Conservation (phyloP, 148 eudicot genomes). For the Suaeda aralocaspica region DNA sequence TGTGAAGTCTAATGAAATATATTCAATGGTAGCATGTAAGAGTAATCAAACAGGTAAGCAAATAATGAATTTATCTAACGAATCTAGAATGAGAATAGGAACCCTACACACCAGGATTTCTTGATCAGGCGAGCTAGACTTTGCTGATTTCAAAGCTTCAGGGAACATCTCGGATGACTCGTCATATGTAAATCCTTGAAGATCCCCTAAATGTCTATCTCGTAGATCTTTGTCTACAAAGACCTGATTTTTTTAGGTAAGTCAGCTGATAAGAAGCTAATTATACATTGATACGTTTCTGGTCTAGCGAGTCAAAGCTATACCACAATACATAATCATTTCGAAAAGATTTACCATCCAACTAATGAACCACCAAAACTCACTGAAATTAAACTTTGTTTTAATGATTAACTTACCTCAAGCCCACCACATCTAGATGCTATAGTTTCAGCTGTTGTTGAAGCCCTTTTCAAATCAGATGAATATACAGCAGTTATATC, state of each 20-base stretch:
- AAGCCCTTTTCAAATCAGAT: slow-evolving; percentile 82
- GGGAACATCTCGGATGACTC: slow-evolving; percentile 45
- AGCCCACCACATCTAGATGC: slow-evolving; percentile 58
- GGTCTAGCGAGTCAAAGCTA: not conserved
- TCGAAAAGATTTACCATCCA: no score
- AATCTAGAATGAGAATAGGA: no score
- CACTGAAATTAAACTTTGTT: no score
- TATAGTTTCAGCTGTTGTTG: slow-evolving; percentile 66
- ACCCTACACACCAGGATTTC: slow-evolving; percentile 71
- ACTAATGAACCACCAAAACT: no score
- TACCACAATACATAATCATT: not conserved
- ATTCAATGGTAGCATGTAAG: not conserved
- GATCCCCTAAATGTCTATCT: slow-evolving; percentile 82
- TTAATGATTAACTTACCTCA: no score
- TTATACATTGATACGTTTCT: not conserved
- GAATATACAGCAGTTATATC: slow-evolving; percentile 64
- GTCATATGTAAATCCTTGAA: slow-evolving; percentile 52
- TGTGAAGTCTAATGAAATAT: no score
- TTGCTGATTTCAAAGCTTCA: slow-evolving; percentile 52
- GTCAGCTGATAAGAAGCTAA: not conserved
- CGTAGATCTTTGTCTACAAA: slow-evolving; percentile 58
- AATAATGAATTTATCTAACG: no score
- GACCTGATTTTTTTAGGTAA: slow-evolving; percentile 39
- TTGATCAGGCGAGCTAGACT: slow-evolving; percentile 43
- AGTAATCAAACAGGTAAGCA: no score